phyloP scores from a whole-genome alignment of 768 basidiomycete species.

The Kondoa subrosea region DNA sequence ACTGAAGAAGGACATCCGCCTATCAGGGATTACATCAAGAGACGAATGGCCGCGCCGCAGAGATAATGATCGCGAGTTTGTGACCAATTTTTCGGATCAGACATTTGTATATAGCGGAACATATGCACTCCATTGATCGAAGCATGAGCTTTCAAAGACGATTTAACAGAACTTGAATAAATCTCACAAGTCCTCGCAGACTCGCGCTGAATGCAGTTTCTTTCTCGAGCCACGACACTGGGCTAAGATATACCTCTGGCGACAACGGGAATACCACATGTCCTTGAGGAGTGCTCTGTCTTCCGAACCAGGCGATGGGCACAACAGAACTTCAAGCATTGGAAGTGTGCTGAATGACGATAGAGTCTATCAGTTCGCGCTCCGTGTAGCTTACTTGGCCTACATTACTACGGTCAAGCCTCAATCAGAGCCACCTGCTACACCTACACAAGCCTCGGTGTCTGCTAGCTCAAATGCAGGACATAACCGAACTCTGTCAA shows the following conservation, averaged over 20 bases:
- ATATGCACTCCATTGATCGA: not conserved
- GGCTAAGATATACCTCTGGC: not conserved
- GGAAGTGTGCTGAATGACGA: constrained; percentile 11
- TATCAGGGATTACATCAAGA: constrained; percentile 16
- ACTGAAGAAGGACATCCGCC: constrained; percentile 28
- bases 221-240: too few relatives aligned
- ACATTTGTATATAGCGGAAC: not conserved
- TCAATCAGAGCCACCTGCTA: not conserved
- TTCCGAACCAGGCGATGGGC: not conserved
- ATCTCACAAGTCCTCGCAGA: too few relatives aligned
- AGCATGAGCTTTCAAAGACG: too few relatives aligned
- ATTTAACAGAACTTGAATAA: too few relatives aligned
- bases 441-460: not conserved
- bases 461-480: not conserved
- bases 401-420: constrained; percentile 17
- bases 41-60: not conserved
- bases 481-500: not conserved
- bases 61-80: too few relatives aligned
- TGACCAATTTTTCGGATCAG: too few relatives aligned
- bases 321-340: not conserved
- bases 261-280: not conserved
- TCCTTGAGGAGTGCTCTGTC: not conserved
- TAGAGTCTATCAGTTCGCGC: constrained; percentile 20
- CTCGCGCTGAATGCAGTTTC: too few relatives aligned
- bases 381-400: constrained; percentile 21